Percentiles rank a stretch among this genome's conserved stretches.
phyloP scores from a whole-genome alignment of 2,329 filamentous ascomycete genomes.

The Diaporthe citrichinensis region DNA sequence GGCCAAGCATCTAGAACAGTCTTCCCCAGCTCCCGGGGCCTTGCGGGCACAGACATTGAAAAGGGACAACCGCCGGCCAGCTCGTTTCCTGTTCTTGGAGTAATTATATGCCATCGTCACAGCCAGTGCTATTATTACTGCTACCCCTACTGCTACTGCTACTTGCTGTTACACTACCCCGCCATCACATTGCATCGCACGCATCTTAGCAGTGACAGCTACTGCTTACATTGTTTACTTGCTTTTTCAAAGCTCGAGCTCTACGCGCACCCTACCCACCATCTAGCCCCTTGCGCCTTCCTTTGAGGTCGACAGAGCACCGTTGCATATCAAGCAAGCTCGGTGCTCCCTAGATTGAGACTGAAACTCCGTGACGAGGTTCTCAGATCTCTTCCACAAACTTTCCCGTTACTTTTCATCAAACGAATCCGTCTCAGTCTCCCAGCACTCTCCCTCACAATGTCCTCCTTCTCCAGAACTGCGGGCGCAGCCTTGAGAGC shows the following conservation, averaged over 20 bases:
- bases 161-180: slow-evolving; percentile 3
- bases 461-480: slow-evolving; percentile 33
- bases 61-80: background rate
- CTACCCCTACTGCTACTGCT: background rate
- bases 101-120: background rate
- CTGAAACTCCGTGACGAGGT: background rate
- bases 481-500: slow-evolving; percentile 29
- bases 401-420: background rate
- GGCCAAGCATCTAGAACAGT: slow-evolving; percentile 36
- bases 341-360: background rate
- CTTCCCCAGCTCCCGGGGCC: slow-evolving; percentile 16
- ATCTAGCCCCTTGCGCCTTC: background rate
- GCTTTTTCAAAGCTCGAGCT: background rate
- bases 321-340: slow-evolving; percentile 19
- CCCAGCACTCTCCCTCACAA: slow-evolving; percentile 3
- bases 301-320: slow-evolving; percentile 29
- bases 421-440: background rate
- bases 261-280: background rate
- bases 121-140: background rate
- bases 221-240: slow-evolving; percentile 3
- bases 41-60: slow-evolving; percentile 12
- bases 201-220: slow-evolving; percentile 1
- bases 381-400: background rate
- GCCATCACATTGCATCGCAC: slow-evolving; percentile 9
- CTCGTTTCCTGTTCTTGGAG: background rate